Conservation (phyloP, 2,329 filamentous ascomycete genomes). For the Trichophyton simii region DNA sequence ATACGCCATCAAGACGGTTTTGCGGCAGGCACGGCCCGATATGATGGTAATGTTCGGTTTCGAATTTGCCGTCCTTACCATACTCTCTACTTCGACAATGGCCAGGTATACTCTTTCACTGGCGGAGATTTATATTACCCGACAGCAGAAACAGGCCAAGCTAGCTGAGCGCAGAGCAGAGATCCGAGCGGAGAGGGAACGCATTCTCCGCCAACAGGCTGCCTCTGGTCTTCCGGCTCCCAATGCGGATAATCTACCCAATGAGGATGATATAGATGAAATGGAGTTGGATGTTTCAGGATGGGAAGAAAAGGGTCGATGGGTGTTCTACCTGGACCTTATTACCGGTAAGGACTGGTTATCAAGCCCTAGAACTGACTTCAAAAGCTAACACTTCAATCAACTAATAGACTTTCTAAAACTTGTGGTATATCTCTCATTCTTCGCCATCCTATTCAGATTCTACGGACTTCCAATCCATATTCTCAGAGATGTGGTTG, state of each 20-base stretch:
- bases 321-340: constrained; percentile 78
- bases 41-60: constrained; percentile 99
- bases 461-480: constrained; percentile 96
- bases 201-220: constrained; percentile 31
- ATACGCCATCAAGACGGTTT: constrained; percentile 70
- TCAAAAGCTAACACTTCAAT: constrained; percentile 6
- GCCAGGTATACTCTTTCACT: constrained; percentile 68
- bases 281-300: constrained; percentile 90
- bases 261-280: constrained; percentile 70
- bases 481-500: constrained; percentile 87
- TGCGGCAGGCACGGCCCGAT: constrained; percentile 77
- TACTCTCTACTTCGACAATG: constrained; percentile 67
- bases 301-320: constrained; percentile 93
- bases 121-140: constrained; percentile 61
- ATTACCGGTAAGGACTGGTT: constrained; percentile 50
- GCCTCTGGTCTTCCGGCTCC: constrained; percentile 27
- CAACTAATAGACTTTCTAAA: constrained; percentile 64
- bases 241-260: constrained; percentile 37
- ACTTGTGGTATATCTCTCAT: constrained; percentile 73
- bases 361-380: background rate
- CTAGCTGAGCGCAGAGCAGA: constrained; percentile 57
- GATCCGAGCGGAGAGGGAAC: constrained; percentile 43
- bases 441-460: constrained; percentile 83
- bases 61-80: constrained; percentile 78
- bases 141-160: constrained; percentile 58